Percentiles rank a stretch among this genome's conserved stretches.
Conservation (phyloP, 164 flowering plant genomes). For the Aristolochia fimbriata region DNA sequence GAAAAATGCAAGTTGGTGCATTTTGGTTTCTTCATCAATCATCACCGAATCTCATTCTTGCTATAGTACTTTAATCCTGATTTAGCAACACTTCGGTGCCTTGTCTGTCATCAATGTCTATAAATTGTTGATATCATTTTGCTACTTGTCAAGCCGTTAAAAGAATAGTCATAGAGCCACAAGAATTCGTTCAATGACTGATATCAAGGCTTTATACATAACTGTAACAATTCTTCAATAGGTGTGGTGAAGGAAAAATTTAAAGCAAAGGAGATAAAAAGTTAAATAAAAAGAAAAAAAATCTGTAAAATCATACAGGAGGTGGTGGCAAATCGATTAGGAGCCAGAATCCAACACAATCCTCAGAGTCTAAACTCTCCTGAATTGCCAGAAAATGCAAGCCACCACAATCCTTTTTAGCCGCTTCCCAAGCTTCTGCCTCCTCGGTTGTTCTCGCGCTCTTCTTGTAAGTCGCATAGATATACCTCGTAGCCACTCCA, state of each 20-base stretch:
- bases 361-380: conserved; percentile 78
- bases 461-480: conserved; percentile 71
- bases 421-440: conserved; percentile 97
- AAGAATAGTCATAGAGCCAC: not conserved
- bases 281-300: not conserved
- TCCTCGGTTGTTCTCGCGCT: conserved; percentile 57
- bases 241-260: too few relatives aligned
- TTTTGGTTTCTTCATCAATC: too few relatives aligned
- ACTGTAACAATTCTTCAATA: not conserved
- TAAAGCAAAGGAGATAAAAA: not conserved
- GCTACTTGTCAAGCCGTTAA: too few relatives aligned
- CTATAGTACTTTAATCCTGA: not conserved
- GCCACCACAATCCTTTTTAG: conserved; percentile 89
- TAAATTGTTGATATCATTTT: too few relatives aligned
- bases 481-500: conserved; percentile 74
- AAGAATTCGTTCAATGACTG: not conserved
- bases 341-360: conserved; percentile 95
- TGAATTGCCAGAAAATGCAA: conserved; percentile 93
- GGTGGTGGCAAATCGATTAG: conserved; percentile 90
- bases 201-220: not conserved
- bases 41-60: too few relatives aligned
- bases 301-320: conserved; percentile 54
- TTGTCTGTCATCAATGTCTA: too few relatives aligned
- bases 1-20: too few relatives aligned
- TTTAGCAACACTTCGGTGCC: not conserved